Conservation (phyloP, 371 early-diverging fungal genomes). For the Batrachochytrium dendrobatidis region DNA sequence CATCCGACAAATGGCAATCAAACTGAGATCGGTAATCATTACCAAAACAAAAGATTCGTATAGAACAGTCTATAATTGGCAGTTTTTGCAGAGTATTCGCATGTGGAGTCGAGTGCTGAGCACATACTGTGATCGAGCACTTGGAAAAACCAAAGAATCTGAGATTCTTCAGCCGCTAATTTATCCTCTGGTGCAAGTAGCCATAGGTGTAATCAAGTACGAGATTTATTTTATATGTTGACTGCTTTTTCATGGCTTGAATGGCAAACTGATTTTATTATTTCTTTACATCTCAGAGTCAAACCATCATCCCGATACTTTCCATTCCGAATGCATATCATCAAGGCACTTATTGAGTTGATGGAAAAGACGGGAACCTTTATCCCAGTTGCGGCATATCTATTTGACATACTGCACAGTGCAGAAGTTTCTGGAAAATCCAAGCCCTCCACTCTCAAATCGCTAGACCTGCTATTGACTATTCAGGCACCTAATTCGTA, state of each 20-base stretch:
- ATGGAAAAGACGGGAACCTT: slow-evolving; percentile 63
- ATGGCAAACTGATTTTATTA: background rate
- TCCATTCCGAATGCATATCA: slow-evolving; percentile 83
- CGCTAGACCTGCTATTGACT: slow-evolving; percentile 64
- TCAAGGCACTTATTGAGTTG: slow-evolving; percentile 62
- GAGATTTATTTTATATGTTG: background rate
- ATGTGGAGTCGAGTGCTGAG: slow-evolving; percentile 80
- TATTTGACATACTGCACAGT: slow-evolving; percentile 64
- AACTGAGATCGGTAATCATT: slow-evolving; percentile 76
- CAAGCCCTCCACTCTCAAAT: slow-evolving; percentile 66
- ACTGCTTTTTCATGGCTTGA: too few species aligned
- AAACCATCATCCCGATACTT: slow-evolving; percentile 82
- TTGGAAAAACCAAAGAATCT: slow-evolving; percentile 31
- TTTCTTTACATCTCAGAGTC: too few species aligned
- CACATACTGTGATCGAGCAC: slow-evolving; percentile 49
- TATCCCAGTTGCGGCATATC: slow-evolving; percentile 75
- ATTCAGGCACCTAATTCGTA: slow-evolving; percentile 73
- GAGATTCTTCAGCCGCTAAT: slow-evolving; percentile 67
- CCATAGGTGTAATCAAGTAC: slow-evolving; percentile 65
- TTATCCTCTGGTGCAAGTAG: slow-evolving; percentile 86
- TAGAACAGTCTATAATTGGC: slow-evolving; percentile 89
- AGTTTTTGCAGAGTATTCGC: slow-evolving; percentile 79
- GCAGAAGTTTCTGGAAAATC: slow-evolving; percentile 38
- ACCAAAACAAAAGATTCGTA: slow-evolving; percentile 73
- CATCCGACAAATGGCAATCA: slow-evolving; percentile 85